phyloP scores from a whole-genome alignment of 2,329 filamentous ascomycete genomes.

The Trichoderma citrinoviride region DNA sequence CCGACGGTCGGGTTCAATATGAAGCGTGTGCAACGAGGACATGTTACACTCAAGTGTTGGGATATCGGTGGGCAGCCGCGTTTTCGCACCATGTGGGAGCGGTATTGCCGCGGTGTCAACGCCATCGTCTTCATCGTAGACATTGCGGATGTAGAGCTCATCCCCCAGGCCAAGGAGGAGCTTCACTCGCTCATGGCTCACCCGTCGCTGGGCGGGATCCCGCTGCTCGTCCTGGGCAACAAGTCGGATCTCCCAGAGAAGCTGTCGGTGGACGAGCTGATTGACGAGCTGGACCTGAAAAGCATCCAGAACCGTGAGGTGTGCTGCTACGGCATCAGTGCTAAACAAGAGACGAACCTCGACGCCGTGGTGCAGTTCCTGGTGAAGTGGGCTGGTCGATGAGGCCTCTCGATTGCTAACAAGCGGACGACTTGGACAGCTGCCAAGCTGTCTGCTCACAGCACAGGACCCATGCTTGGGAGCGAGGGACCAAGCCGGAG shows the following conservation, averaged over 20 bases:
- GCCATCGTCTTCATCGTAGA: slow-evolving; percentile 99
- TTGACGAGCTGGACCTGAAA: slow-evolving; percentile 88
- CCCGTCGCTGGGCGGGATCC: slow-evolving; percentile 81
- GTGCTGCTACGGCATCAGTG: slow-evolving; percentile 97
- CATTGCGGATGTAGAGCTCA: slow-evolving; percentile 77
- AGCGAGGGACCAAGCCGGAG: neutral
- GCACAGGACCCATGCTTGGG: slow-evolving; percentile 2
- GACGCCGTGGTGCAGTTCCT: slow-evolving; percentile 96
- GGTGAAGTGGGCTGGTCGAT: slow-evolving; percentile 82
- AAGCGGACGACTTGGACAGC: neutral
- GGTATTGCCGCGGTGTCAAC: slow-evolving; percentile 95
- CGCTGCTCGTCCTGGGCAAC: slow-evolving; percentile 90
- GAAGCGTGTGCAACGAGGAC: slow-evolving; percentile 95
- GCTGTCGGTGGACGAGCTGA: slow-evolving; percentile 89
- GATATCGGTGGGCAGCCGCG: slow-evolving; percentile 95
- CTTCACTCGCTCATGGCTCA: slow-evolving; percentile 86
- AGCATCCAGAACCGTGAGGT: slow-evolving; percentile 88
- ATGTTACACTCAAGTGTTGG: slow-evolving; percentile 99
- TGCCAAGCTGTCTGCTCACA: slow-evolving; percentile 19
- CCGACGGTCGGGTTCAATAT: slow-evolving; percentile 99
- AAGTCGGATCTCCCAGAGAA: slow-evolving; percentile 94
- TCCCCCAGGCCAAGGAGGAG: slow-evolving; percentile 86
- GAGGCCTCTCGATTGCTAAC: slow-evolving; percentile 30
- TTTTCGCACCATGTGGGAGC: slow-evolving; percentile 98
- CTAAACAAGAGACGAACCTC: slow-evolving; percentile 97